phyloP scores from a whole-genome alignment of 768 basidiomycete genomes.

The Podaxis rugospora region DNA sequence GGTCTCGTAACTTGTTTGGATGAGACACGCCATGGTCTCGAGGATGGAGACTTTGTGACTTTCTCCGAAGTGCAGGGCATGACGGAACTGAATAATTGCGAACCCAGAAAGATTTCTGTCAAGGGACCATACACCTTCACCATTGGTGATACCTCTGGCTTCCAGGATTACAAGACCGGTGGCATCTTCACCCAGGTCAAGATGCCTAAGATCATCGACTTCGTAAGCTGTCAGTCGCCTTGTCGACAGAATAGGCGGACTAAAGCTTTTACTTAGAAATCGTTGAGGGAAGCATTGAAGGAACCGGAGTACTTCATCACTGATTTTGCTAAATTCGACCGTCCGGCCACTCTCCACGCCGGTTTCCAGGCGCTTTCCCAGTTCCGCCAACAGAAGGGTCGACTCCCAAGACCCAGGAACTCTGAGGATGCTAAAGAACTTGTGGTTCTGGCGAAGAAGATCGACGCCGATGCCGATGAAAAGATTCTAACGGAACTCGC shows the following conservation, averaged over 20 bases:
- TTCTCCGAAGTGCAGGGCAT: slow-evolving; percentile 96
- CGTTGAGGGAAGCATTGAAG: slow-evolving; percentile 78
- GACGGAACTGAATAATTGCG: slow-evolving; percentile 84
- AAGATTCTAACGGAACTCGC: slow-evolving; percentile 80
- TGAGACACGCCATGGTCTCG: slow-evolving; percentile 96
- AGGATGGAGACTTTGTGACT: slow-evolving; percentile 97
- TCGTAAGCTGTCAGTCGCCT: slow-evolving; percentile 51
- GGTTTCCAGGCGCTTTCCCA: slow-evolving; percentile 92
- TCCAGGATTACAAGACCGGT: slow-evolving; percentile 77
- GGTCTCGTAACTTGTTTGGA: slow-evolving; percentile 96
- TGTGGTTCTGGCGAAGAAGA: slow-evolving; percentile 72
- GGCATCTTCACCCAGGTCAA: slow-evolving; percentile 98
- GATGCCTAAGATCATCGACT: slow-evolving; percentile 95
- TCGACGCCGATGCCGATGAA: slow-evolving; percentile 75
- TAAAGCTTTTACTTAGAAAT: slow-evolving; percentile 58
- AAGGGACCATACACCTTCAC: slow-evolving; percentile 98
- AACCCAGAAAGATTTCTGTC: slow-evolving; percentile 87
- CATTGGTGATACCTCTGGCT: slow-evolving; percentile 83
- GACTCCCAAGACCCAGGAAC: slow-evolving; percentile 81
- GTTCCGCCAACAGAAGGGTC: slow-evolving; percentile 59
- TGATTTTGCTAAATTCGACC: slow-evolving; percentile 96
- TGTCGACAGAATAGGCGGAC: slow-evolving; percentile 3
- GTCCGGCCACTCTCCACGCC: slow-evolving; percentile 83
- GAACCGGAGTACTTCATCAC: slow-evolving; percentile 88
- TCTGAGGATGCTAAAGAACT: slow-evolving; percentile 70